These are phyloP conservation scores for Suhomyces maxii DNA, from an alignment of 1,139 yeast genomes.

Conservation along the genomic window DNA sequence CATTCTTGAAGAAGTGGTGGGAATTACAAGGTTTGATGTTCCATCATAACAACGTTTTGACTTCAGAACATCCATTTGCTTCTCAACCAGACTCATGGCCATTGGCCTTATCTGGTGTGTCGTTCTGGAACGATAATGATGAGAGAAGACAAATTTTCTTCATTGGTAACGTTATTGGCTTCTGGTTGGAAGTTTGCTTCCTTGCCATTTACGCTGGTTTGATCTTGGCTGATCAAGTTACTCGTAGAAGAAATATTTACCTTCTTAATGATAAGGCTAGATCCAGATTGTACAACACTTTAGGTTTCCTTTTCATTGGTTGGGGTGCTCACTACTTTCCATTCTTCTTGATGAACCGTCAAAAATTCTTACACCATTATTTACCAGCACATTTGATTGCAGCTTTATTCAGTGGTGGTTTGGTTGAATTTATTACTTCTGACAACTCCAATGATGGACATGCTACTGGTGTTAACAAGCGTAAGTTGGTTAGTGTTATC, in stretches of 20 bases:
- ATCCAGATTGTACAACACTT: constrained; percentile 72
- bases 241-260: constrained; percentile 67
- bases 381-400: constrained; percentile 94
- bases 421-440: constrained; percentile 76
- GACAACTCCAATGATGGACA: constrained; percentile 43
- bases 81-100: constrained; percentile 96
- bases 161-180: constrained; percentile 86
- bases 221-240: constrained; percentile 69
- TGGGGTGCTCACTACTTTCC: constrained; percentile 91
- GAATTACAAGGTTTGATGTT: constrained; percentile 90
- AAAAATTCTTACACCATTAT: constrained; percentile 91
- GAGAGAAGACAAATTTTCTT: constrained; percentile 76
- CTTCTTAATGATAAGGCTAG: constrained; percentile 65
- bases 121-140: constrained; percentile 86
- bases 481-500: constrained; percentile 36
- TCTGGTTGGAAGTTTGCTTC: constrained; percentile 81
- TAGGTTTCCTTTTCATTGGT: constrained; percentile 82
- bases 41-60: constrained; percentile 82
- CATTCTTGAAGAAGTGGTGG: constrained; percentile 84
- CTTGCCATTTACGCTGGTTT: constrained; percentile 65
- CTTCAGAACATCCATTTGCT: constrained; percentile 93
- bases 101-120: constrained; percentile 84
- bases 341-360: constrained; percentile 89
- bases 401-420: constrained; percentile 77
- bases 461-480: constrained; percentile 22